Evolutionary conservation across 2,329 filamentous ascomycete genomes (phyloP).

Genomic region (Colletotrichum sansevieriae): DNA sequence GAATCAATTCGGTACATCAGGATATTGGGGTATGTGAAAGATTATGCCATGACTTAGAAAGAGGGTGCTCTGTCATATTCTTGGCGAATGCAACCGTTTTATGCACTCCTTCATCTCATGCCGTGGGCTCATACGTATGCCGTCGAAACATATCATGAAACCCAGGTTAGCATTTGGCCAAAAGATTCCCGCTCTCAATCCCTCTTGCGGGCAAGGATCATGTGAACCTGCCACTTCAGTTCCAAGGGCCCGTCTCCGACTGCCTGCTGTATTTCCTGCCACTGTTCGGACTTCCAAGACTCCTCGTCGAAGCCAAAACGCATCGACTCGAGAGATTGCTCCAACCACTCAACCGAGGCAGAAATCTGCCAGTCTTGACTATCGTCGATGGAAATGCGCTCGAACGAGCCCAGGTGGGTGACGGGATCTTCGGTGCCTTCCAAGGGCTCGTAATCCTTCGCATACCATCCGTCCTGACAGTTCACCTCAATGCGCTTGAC

Average conservation of each 20-base stretch:
- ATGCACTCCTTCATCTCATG: too few species aligned
- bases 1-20: too few species aligned
- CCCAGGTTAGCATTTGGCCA: too few species aligned
- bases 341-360: conserved; percentile 27
- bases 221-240: conserved; percentile 33
- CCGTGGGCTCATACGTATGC: too few species aligned
- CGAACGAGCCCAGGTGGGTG: conserved; percentile 3
- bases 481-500: conserved; percentile 29
- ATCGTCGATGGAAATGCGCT: conserved; percentile 8
- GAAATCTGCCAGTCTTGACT: conserved; percentile 26
- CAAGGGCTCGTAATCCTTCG: conserved; percentile 15
- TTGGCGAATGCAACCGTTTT: too few species aligned
- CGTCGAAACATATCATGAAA: too few species aligned
- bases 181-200: not conserved
- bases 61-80: too few species aligned
- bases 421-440: conserved; percentile 16
- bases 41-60: too few species aligned
- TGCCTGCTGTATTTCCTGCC: conserved; percentile 5
- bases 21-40: too few species aligned
- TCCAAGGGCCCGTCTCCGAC: conserved; percentile 8
- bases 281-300: conserved; percentile 24
- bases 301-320: conserved; percentile 25
- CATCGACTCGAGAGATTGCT: conserved; percentile 35
- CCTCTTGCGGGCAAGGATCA: conserved; percentile 25
- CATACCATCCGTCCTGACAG: conserved; percentile 29